Conservation (phyloP, 2,329 filamentous ascomycete species). For the Nothomitra cinnamomea region DNA sequence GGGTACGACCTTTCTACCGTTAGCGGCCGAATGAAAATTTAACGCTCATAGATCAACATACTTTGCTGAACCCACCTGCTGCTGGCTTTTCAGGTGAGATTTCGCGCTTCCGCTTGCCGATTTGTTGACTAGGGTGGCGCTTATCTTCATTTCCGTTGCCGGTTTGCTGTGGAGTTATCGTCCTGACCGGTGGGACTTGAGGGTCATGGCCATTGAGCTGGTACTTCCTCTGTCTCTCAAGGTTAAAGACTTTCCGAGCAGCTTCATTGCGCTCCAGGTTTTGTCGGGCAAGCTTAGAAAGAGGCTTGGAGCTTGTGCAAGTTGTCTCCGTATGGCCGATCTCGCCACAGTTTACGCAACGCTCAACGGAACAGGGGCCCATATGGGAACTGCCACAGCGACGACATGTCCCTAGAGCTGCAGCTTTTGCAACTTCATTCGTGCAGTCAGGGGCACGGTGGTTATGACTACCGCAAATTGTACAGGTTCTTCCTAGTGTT, state of each 20-base stretch:
- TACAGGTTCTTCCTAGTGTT: not conserved
- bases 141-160: not conserved
- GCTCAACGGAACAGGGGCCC: conserved; percentile 21
- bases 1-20: not conserved
- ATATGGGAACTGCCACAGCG: conserved; percentile 27
- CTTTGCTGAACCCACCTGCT: conserved; percentile 4
- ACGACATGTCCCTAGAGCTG: conserved; percentile 23
- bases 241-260: conserved; percentile 17
- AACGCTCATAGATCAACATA: not conserved
- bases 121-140: not conserved
- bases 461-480: not conserved
- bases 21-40: not conserved
- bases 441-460: not conserved
- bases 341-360: conserved; percentile 27
- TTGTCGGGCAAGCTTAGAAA: conserved; percentile 22
- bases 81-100: conserved; percentile 6
- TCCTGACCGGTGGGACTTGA: conserved; percentile 22
- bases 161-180: conserved; percentile 5
- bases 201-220: conserved; percentile 28
- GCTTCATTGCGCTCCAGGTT: conserved; percentile 23
- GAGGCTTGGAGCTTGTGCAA: conserved; percentile 19
- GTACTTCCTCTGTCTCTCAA: conserved; percentile 23
- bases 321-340: conserved; percentile 22
- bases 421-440: conserved; percentile 22
- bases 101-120: conserved; percentile 11